Conservation (phyloP, 176 grass and related monocot species). For the Carex myosuroides region DNA sequence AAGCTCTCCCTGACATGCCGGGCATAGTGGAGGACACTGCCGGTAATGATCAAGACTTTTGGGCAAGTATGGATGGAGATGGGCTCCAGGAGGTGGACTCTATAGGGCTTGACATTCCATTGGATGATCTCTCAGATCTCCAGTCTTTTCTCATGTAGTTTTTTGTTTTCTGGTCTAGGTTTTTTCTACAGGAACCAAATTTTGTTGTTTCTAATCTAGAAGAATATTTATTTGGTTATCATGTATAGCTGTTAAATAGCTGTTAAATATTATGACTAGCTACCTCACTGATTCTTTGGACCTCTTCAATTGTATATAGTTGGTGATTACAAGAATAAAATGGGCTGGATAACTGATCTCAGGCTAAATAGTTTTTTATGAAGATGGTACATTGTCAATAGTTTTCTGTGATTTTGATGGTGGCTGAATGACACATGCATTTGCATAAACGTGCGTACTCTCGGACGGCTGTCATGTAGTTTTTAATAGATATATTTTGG, state of each 20-base stretch:
- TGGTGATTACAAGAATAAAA: conserved; percentile 5
- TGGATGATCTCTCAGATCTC: conserved; percentile 77
- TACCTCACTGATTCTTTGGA: background rate
- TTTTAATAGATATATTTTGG: background rate
- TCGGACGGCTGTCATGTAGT: background rate
- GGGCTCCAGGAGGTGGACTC: conserved; percentile 64
- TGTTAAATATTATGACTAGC: conserved; percentile 16
- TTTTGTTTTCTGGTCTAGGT: conserved; percentile 36
- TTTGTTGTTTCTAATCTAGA: conserved; percentile 35
- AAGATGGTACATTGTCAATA: background rate
- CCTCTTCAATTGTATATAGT: conserved; percentile 15
- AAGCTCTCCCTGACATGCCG: conserved; percentile 22
- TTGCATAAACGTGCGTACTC: background rate
- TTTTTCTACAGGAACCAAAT: conserved; percentile 39
- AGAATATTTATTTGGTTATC: conserved; percentile 37
- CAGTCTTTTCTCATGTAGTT: conserved; percentile 15
- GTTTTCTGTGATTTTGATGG: background rate
- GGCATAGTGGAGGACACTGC: background rate
- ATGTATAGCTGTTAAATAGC: conserved; percentile 51
- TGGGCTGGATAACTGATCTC: background rate
- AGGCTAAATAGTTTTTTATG: background rate
- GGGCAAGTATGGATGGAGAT: conserved; percentile 53
- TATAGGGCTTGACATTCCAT: conserved; percentile 80
- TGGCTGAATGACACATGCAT: background rate
- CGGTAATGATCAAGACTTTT: conserved; percentile 21